Base-by-base conservation (phyloP, 768 basidiomycete genomes). In the Paxillus involutus region DNA sequence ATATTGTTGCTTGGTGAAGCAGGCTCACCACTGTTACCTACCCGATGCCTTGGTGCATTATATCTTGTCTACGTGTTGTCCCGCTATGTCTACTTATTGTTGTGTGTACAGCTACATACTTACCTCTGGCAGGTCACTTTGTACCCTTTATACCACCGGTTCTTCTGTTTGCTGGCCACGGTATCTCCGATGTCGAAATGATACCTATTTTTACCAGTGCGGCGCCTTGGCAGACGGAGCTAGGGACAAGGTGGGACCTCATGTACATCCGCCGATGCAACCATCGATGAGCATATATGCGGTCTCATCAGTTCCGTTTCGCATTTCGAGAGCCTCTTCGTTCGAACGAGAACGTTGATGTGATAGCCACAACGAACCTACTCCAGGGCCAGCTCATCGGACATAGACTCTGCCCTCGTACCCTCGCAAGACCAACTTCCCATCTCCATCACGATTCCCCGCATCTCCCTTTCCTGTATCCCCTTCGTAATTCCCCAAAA, bases 331-430 rank as follows among this genome's bases (percentile, higher is more conserved):
- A 39, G 32, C 9, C 32, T 2, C 2, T 35, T 2, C 8, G 37
- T 39, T n/a, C n/a, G 39, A 17, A 17, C n/a, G 17, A 9, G 16
- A n/a, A 13, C 39, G 10, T 37, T 24, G 35, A 12, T 37, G 16
- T 29, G 44, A 36, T 17, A 35, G 30, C 52, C 7, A 21, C 39
- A 51, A 47, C 5, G 13, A 39, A 39, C 37, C 26, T 14, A 39
- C 16, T n/a, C 37, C 37, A 7, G n/a, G 13, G 37, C 7, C 39
- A 39, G 24, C 46, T 24, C 45, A 51, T 26, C 50, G 52, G 44
- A 62, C 40, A 44, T 63, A 70, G 39, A 70, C 61, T 32, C 63
- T 57, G 19, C 69, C 69, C 47, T 72, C 69, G 56, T 69, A 71
- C 4, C 67, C 71, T 42, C 53, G 59, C 41, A 67, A 45, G 29